Evolutionary conservation across 73 alveolate species (phyloP).

Genomic region (Tetrahymena malaccensis): DNA sequence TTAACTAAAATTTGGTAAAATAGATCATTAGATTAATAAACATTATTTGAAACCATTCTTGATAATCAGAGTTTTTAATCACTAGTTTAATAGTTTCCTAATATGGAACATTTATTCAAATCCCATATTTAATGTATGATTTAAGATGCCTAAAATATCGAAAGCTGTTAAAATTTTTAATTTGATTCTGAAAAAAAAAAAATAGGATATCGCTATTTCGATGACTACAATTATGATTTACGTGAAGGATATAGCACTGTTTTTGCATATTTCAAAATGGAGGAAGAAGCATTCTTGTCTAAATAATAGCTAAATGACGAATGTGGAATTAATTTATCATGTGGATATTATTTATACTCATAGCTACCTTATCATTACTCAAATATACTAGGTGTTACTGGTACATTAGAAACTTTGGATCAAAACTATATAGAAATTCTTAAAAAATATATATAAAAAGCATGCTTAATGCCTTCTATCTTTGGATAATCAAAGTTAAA

Average conservation of each 20-base stretch:
- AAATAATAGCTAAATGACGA: neutral
- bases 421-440: neutral
- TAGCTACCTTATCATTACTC: neutral
- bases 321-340: neutral
- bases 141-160: neutral
- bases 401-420: conserved; percentile 10
- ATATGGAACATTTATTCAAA: too few relatives aligned
- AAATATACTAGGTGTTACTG: conserved; percentile 5
- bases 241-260: neutral
- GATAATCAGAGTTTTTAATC: too few relatives aligned
- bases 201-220: neutral
- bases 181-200: neutral
- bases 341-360: conserved; percentile 18
- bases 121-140: neutral
- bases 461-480: neutral
- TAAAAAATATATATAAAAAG: neutral
- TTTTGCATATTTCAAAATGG: neutral
- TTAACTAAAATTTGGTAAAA: neutral
- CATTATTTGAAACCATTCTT: too few relatives aligned
- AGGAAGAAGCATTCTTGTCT: neutral
- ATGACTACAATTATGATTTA: neutral
- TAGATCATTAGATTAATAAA: neutral
- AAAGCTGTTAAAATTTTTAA: neutral
- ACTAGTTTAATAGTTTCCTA: too few relatives aligned
- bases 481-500: neutral